A percentile compares a stretch with the other conserved stretches of the same genome.
Evolutionary conservation across 2,329 filamentous ascomycete species (phyloP).

Genomic region (Grosmannia clavigera): DNA sequence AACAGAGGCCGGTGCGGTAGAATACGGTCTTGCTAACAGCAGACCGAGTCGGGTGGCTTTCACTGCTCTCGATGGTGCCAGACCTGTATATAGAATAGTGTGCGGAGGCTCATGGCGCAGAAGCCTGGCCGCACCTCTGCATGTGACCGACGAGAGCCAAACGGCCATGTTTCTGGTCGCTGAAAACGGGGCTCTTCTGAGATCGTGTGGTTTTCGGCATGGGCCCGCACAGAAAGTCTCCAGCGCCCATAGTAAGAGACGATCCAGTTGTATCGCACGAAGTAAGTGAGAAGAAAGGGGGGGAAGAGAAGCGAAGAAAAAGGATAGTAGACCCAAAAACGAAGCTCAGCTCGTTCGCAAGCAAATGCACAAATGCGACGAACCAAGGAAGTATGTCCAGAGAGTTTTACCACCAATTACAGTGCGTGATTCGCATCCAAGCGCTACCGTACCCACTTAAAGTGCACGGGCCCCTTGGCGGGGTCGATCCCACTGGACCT

Average conservation of each 20-base stretch:
- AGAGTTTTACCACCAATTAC: conserved; percentile 3
- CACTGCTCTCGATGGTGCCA: neutral
- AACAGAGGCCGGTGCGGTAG: neutral
- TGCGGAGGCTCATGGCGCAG: neutral
- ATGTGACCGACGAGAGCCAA: neutral
- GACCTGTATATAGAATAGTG: neutral
- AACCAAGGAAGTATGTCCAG: neutral
- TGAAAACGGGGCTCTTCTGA: neutral
- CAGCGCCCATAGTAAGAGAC: neutral
- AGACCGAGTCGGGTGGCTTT: neutral
- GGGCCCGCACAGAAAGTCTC: neutral
- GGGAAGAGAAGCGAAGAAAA: neutral
- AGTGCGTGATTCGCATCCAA: neutral
- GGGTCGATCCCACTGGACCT: neutral
- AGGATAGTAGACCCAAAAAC: neutral
- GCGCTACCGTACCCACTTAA: neutral
- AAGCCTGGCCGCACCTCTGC: neutral
- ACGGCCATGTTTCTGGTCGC: neutral
- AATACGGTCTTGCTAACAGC: neutral
- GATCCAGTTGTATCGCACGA: neutral
- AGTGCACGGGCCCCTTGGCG: neutral
- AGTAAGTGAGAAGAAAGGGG: neutral
- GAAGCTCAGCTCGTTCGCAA: neutral
- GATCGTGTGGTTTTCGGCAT: neutral
- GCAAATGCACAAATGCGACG: neutral